Base-by-base conservation (phyloP, 2,329 filamentous ascomycete species). In the Fonsecaea monophora region DNA sequence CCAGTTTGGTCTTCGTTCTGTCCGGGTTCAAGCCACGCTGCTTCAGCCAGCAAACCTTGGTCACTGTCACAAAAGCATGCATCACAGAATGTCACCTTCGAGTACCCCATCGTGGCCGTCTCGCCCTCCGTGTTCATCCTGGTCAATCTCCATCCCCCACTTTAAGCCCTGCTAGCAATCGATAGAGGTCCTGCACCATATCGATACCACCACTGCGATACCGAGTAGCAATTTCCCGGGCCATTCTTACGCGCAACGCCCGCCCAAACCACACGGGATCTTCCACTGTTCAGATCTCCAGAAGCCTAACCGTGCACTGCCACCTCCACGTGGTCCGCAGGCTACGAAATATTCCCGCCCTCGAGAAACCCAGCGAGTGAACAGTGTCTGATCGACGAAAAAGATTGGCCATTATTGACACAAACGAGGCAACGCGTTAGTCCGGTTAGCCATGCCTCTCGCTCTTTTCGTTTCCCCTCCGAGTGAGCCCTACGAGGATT, bases 351-450 rank as follows among this genome's bases (percentile, higher is more conserved):
- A 21, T 48, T 6, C 42, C 42, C 42, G 21, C 42, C 42, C n/a
- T 48, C 42, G 6, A 50, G 45, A 50, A 50, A 50, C 45, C n/a
- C 18, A 21, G 21, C 45, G 25, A 50, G 45, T 50, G 18, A 25
- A 57, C 13, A 30, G 59, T 53, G 18, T 61, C 34, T 30, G 48
- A 61, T 61, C 45, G 38, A 54, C 59, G 25, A 61, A 48, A 6
- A 61, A 53, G 10, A 61, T 32, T 53, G 34, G 25, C 45, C 45
- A 25, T 25, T 25, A 25, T 50, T 25, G 45, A 25, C 45, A 21
- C 45, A 3, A 50, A 25, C 25, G 25, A 25, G 25, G 25, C 25
- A 25, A 25, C 25, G 25, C 25, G 25, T 25, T 25, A 50, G 45
- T 50, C 45, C 13, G 40, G 18, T 42, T 40, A 13, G 38, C 7